Conservation (phyloP, 1,284 basidiomycete genomes). For the Ustilago trichophora region DNA sequence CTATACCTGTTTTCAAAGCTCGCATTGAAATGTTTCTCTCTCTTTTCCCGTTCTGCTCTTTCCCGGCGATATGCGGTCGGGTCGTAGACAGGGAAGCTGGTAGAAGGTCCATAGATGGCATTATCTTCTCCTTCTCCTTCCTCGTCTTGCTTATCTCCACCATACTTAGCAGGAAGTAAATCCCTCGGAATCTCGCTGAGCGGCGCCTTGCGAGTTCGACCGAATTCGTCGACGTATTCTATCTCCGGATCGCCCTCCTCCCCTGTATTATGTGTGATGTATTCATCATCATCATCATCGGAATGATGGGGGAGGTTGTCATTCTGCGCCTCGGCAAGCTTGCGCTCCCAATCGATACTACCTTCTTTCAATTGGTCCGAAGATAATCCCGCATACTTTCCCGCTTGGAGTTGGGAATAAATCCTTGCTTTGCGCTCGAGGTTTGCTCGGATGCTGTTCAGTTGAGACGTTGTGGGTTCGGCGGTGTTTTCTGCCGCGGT, state of each 20-base stretch:
- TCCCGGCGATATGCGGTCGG: conserved; percentile 56
- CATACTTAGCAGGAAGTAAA: conserved; percentile 69
- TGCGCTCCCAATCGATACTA: conserved; percentile 77
- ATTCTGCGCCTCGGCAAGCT: conserved; percentile 65
- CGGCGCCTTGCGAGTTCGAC: conserved; percentile 75
- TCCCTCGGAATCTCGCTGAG: conserved; percentile 81
- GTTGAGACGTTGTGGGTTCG: conserved; percentile 14
- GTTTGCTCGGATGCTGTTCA: conserved; percentile 73
- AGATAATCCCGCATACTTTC: conserved; percentile 80
- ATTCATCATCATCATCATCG: conserved; percentile 4
- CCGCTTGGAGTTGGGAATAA: conserved; percentile 81
- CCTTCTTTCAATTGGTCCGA: conserved; percentile 72
- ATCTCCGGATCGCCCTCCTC: conserved; percentile 75
- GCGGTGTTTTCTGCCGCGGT: too few species aligned
- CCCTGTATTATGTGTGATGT: too few species aligned
- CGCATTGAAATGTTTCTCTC: conserved; percentile 78
- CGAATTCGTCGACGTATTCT: conserved; percentile 87
- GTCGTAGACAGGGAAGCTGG: conserved; percentile 84
- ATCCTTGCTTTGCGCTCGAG: conserved; percentile 82
- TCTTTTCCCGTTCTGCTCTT: not conserved
- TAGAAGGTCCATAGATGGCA: conserved; percentile 50
- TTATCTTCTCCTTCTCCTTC: conserved; percentile 8
- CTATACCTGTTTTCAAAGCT: conserved; percentile 81
- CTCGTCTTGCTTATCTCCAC: conserved; percentile 7
- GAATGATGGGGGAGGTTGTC: conserved; percentile 70